These are phyloP conservation scores for Trichoderma brevicompactum DNA, from an alignment of 2,329 filamentous ascomycete species.

Conservation along the genomic window DNA sequence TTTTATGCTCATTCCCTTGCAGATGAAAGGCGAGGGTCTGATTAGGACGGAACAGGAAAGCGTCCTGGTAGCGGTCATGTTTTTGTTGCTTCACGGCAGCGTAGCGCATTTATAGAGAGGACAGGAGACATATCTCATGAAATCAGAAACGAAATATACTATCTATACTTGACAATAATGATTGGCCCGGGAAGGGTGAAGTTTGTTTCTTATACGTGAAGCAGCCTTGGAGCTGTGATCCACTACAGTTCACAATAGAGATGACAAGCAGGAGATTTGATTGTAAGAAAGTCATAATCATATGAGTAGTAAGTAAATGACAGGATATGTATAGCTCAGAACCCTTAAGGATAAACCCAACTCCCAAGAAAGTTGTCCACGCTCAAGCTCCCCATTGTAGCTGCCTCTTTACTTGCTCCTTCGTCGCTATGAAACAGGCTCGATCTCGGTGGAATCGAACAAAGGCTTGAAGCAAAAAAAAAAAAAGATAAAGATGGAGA, in stretches of 20 bases:
- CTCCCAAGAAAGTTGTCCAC: not conserved
- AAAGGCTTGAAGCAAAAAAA: not conserved
- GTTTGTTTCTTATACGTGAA: too few species aligned
- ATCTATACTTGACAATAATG: not conserved
- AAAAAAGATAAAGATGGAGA: not conserved
- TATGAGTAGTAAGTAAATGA: slow-evolving; percentile 14
- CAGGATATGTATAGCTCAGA: not conserved
- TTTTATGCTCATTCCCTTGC: not conserved
- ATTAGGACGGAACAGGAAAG: not conserved
- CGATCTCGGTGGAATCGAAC: not conserved
- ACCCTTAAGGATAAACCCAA: not conserved
- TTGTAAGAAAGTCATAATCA: not conserved
- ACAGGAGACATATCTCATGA: slow-evolving; percentile 11
- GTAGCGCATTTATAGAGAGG: slow-evolving; percentile 32
- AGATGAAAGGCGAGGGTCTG: not conserved
- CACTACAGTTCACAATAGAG: too few species aligned
- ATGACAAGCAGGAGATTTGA: too few species aligned
- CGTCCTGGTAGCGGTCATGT: slow-evolving; percentile 32
- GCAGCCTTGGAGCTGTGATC: too few species aligned
- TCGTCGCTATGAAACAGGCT: slow-evolving; percentile 2
- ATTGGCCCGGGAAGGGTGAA: not conserved
- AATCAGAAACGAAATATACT: slow-evolving; percentile 27
- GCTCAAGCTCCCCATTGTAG: not conserved
- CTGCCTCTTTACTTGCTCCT: not conserved
- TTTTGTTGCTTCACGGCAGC: slow-evolving; percentile 31